Percentiles rank a stretch among this genome's conserved stretches.
Evolutionary conservation across 2,329 filamentous ascomycete species (phyloP).

Genomic region (Didymella pomorum): DNA sequence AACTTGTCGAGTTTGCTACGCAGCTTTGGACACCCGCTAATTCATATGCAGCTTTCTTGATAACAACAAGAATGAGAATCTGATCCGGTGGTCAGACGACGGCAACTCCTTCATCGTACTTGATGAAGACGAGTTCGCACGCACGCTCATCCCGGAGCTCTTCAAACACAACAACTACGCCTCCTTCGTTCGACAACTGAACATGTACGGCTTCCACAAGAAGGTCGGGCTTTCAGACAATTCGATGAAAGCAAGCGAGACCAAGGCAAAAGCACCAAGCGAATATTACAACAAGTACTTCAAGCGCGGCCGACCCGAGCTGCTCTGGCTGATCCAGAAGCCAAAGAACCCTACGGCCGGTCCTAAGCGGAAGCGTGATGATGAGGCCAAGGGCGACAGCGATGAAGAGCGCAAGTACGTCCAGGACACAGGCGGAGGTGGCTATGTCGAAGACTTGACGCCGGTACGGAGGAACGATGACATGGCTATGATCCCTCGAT

Average conservation of each 20-base stretch:
- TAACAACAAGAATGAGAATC: conserved; percentile 87
- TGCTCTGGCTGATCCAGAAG: conserved; percentile 96
- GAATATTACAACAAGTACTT: conserved; percentile 99
- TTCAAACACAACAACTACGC: conserved; percentile 85
- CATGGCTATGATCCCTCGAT: conserved; percentile 65
- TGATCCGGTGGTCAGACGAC: conserved; percentile 96
- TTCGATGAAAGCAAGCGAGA: conserved; percentile 95
- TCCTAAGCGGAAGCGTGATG: conserved; percentile 61
- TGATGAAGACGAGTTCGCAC: conserved; percentile 89
- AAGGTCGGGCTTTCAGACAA: conserved; percentile 83
- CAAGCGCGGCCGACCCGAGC: conserved; percentile 86
- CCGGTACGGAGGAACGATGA: conserved; percentile 52
- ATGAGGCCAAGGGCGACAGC: conserved; percentile 72
- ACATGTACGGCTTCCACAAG: conserved; percentile 65
- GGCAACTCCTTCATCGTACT: conserved; percentile 96
- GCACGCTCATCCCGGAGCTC: conserved; percentile 75
- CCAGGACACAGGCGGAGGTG: conserved; percentile 54
- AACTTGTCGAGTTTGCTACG: neutral
- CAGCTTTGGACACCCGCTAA: conserved; percentile 20
- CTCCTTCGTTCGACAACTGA: conserved; percentile 76
- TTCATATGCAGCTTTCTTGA: conserved; percentile 79
- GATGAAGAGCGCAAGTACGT: conserved; percentile 66
- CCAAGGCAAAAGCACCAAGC: conserved; percentile 96
- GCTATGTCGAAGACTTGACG: conserved; percentile 53
- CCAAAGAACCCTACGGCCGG: conserved; percentile 73